Base-by-base conservation (phyloP, 495 filamentous ascomycete genomes). In the Hyaloscypha bicolor region DNA sequence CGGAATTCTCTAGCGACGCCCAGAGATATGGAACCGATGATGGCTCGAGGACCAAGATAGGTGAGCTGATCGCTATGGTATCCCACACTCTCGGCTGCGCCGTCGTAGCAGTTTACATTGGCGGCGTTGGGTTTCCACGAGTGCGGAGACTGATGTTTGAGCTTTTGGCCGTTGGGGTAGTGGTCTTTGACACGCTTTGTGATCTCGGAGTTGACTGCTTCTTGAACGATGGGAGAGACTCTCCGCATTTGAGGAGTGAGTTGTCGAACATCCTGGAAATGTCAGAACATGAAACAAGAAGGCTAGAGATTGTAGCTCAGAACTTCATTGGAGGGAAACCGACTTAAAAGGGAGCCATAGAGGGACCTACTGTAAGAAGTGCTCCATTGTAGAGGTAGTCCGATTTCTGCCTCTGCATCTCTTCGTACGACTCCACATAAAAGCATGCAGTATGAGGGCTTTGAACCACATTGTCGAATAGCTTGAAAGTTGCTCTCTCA, bases 21-120 rank as follows among this genome's bases (percentile, higher is more conserved):
- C 4, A 99, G 82, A 66, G 91, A 96, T 2, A 99, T 76, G 52
- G 92, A 95, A 6, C 93, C 95, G 63, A 99, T 99, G 5, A 95
- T 80, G 19, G 95, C 84, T 59, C 88, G 86, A 1, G 95, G 95
- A 0, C 95, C 95, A 5, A 98, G 83, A 77, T 97, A 99, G 3
- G 95, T 98, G 11, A 97, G 79, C 66, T 97, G 91, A 70, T 99
- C 95, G 14, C 90, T 86, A 73, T 99, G 95, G 77, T 90, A 99
- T 22, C 95, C 94, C 0, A 98, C 93, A 60, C 81, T 90, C 79
- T 99, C 87, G 1, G 83, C 76, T 0, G 87, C 87, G 0, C 94
- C 93, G 67, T 87, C 79, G 73, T 99, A 99, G 78, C 92, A 94
- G 73, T 99, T 99, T 0, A 97, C 93, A 69, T 97, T 92, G 0